A percentile compares a stretch with the other conserved stretches of the same genome.
Evolutionary conservation across 2,329 filamentous ascomycete genomes (phyloP).

Genomic region (Phyllachora maydis): DNA sequence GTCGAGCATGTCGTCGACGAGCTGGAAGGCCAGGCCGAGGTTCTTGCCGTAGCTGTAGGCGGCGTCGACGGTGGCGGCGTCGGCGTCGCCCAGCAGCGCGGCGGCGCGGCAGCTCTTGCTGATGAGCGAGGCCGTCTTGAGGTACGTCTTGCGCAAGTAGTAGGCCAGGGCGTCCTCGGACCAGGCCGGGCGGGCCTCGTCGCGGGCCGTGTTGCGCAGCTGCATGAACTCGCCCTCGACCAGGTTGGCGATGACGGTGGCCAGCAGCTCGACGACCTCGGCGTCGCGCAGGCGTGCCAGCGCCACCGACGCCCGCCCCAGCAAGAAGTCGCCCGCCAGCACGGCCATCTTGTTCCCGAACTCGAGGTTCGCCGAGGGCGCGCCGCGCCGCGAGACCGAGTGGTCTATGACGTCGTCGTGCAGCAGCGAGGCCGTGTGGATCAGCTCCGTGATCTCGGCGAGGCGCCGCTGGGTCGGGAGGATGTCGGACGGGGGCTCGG

Average conservation of each 20-base stretch:
- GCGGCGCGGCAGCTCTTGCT: conserved; percentile 88
- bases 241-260: conserved; percentile 91
- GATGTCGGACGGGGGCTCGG: conserved; percentile 39
- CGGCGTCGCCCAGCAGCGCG: conserved; percentile 60
- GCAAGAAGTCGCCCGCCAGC: conserved; percentile 84
- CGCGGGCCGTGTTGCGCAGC: conserved; percentile 81
- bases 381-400: conserved; percentile 64
- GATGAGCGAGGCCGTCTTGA: conserved; percentile 90
- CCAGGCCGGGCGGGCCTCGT: conserved; percentile 69
- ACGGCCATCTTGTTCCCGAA: conserved; percentile 99
- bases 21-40: conserved; percentile 82
- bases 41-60: conserved; percentile 90
- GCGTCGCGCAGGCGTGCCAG: conserved; percentile 77
- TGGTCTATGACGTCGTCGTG: conserved; percentile 98
- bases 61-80: conserved; percentile 65
- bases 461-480: conserved; percentile 83
- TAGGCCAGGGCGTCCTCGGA: conserved; percentile 80
- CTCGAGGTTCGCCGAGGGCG: conserved; percentile 75
- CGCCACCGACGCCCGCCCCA: conserved; percentile 83
- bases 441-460: conserved; percentile 92
- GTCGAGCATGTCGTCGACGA: conserved; percentile 95
- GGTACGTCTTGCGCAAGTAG: conserved; percentile 94
- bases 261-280: conserved; percentile 84
- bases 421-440: conserved; percentile 87
- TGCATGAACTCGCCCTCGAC: conserved; percentile 99